phyloP scores from a whole-genome alignment of 305 asterid species.

The Rubia peregrina region DNA sequence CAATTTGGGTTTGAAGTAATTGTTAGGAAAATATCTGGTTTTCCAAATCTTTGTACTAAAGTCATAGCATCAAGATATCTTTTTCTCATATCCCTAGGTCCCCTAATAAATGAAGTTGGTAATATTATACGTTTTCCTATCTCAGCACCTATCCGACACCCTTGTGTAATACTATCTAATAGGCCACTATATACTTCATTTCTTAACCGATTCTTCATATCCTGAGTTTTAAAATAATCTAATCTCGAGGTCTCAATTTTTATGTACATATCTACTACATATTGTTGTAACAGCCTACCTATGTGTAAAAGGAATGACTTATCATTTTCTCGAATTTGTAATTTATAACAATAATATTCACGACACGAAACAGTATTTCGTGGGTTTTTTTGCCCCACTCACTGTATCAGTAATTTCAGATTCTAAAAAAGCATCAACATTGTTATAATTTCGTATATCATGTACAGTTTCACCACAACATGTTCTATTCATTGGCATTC shows the following conservation, averaged over 20 bases:
- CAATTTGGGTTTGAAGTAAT: not conserved
- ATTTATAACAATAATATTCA: not conserved
- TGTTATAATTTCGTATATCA: not conserved
- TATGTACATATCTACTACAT: not conserved
- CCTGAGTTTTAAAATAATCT: not conserved
- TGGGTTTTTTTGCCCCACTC: no score
- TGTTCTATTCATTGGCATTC: not conserved
- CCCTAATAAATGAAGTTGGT: not conserved
- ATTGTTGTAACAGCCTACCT: not conserved
- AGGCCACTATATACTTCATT: not conserved
- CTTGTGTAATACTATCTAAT: not conserved
- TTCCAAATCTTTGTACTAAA: not conserved
- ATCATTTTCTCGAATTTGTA: not conserved
- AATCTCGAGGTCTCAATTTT: not conserved
- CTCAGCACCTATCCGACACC: not conserved
- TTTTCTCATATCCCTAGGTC: not conserved
- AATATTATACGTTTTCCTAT: not conserved
- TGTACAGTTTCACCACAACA: not conserved
- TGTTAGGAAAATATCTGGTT: not conserved
- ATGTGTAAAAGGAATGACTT: not conserved
- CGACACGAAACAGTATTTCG: not conserved
- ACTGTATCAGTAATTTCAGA: rapidly evolving
- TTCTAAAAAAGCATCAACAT: not conserved
- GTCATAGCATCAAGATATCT: not conserved
- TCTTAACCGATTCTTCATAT: not conserved